Conservation (phyloP, 768 basidiomycete genomes). For the Postia placenta region DNA sequence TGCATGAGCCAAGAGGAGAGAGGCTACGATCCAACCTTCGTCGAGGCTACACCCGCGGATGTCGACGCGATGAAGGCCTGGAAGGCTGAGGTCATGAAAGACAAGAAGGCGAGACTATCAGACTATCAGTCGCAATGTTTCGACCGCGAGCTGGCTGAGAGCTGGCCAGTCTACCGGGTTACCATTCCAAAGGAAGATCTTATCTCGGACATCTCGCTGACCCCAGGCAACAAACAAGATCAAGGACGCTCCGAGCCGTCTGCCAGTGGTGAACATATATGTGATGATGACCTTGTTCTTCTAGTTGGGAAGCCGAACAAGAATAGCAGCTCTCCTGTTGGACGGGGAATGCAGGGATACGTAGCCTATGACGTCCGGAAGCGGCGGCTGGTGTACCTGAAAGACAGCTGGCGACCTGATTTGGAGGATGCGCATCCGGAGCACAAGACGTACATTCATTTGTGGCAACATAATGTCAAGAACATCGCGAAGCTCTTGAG, state of each 20-base stretch:
- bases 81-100: too few species aligned
- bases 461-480: neutral
- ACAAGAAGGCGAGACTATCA: neutral
- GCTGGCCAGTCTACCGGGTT: constrained; percentile 1
- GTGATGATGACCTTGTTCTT: neutral
- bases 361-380: constrained; percentile 5
- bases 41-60: neutral
- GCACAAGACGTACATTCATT: neutral
- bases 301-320: constrained; percentile 5
- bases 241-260: too few species aligned
- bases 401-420: constrained; percentile 14
- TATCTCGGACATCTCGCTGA: neutral
- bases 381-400: constrained; percentile 6
- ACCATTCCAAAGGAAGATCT: neutral
- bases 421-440: neutral
- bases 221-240: constrained; percentile 1
- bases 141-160: neutral
- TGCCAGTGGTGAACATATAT: too few species aligned
- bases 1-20: neutral
- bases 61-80: neutral
- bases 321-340: constrained; percentile 1
- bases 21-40: constrained; percentile 6
- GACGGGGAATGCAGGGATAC: constrained; percentile 8
- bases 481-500: neutral
- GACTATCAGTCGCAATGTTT: neutral